phyloP scores from a whole-genome alignment of 352 stramenopile species.

The Pythium insidiosum region DNA sequence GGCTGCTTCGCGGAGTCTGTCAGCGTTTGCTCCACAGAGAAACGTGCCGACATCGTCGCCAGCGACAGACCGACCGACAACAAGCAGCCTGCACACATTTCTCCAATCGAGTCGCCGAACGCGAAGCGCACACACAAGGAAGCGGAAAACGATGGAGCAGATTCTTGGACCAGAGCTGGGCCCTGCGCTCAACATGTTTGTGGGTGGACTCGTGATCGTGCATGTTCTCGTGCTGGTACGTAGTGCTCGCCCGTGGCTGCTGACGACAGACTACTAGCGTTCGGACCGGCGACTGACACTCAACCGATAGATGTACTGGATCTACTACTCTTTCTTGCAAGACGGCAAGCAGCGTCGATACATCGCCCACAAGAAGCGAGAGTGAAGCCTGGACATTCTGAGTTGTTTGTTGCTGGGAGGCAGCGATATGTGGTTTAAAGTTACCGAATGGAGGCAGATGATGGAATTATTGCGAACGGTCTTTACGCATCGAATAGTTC shows the following conservation, averaged over 20 bases:
- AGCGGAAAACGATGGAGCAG: too few relatives aligned
- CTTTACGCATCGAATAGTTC: too few relatives aligned
- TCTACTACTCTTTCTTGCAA: conserved; percentile 44
- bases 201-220: conserved; percentile 53
- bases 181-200: conserved; percentile 48
- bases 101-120: too few relatives aligned
- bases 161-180: conserved; percentile 20
- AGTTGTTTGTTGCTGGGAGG: too few relatives aligned
- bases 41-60: too few relatives aligned
- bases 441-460: background rate
- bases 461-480: too few relatives aligned
- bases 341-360: conserved; percentile 27
- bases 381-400: conserved; percentile 22
- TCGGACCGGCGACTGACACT: background rate
- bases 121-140: too few relatives aligned
- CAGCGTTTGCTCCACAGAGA: too few relatives aligned
- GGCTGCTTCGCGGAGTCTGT: too few relatives aligned
- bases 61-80: too few relatives aligned
- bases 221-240: conserved; percentile 68
- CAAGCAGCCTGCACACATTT: too few relatives aligned
- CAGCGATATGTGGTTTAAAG: background rate
- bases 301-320: conserved; percentile 40
- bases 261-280: background rate
- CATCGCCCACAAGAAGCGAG: conserved; percentile 43
- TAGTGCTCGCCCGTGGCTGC: conserved; percentile 7